phyloP scores from a whole-genome alignment of 371 early-diverging fungal genomes.

The Mucor indicus region DNA sequence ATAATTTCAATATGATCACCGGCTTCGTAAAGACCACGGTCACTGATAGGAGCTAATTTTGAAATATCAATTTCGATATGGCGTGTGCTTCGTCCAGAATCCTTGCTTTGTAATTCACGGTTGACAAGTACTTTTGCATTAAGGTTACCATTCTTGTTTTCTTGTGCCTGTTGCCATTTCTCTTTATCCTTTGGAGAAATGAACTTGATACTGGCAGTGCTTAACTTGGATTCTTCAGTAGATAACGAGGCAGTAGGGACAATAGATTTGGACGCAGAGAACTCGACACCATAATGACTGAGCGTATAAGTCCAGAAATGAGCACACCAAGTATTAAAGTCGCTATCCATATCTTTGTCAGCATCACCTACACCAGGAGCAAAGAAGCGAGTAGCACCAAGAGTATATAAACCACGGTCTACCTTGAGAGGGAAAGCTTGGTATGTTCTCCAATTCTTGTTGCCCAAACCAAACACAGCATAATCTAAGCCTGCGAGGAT shows the following conservation, averaged over 20 bases:
- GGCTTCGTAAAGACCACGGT: constrained; percentile 33
- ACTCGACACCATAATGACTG: constrained; percentile 21
- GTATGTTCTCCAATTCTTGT: constrained; percentile 58
- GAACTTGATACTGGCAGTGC: constrained; percentile 12
- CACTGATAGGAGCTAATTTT: constrained; percentile 13
- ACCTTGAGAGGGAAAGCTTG: constrained; percentile 49
- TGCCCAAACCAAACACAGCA: constrained; percentile 54
- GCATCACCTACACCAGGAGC: constrained; percentile 46
- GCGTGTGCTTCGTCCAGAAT: constrained; percentile 34
- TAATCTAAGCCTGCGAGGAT: constrained; percentile 27
- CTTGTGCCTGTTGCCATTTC: constrained; percentile 16
- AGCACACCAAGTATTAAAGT: constrained; percentile 42
- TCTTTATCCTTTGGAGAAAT: constrained; percentile 20
- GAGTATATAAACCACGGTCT: constrained; percentile 24
- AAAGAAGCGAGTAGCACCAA: constrained; percentile 49
- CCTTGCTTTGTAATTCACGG: constrained; percentile 28
- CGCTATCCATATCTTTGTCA: constrained; percentile 44
- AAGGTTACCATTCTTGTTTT: constrained; percentile 23
- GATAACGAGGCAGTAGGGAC: constrained; percentile 17
- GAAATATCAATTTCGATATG: constrained; percentile 44
- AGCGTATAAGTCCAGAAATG: constrained; percentile 37
- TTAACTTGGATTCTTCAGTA: constrained; percentile 50
- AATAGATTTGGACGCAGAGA: constrained; percentile 18
- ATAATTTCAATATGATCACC: constrained; percentile 57
- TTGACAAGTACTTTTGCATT: constrained; percentile 21